phyloP scores from a whole-genome alignment of 208 protist species.

The Tritrichomonas foetus region DNA sequence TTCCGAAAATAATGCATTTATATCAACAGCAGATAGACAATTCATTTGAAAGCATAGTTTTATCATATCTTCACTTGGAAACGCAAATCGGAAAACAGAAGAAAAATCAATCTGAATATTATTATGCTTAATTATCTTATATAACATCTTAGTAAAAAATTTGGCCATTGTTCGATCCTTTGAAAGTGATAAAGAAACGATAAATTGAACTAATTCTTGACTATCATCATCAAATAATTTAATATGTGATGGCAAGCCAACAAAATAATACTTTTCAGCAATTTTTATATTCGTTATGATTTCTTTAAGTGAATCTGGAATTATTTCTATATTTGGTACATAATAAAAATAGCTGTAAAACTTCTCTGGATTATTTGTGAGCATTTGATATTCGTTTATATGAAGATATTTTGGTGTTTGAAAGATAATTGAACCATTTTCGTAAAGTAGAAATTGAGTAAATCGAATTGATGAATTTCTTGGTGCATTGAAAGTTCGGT shows the following conservation, averaged over 20 bases:
- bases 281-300: neutral
- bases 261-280: neutral
- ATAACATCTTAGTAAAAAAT: neutral
- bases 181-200: neutral
- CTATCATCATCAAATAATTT: neutral
- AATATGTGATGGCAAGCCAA: neutral
- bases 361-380: neutral
- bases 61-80: neutral
- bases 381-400: neutral
- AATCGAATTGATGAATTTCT: too few species aligned
- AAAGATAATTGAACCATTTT: neutral
- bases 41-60: neutral
- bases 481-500: too few species aligned
- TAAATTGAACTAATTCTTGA: neutral
- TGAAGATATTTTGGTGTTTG: neutral
- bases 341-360: neutral
- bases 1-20: neutral
- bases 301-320: neutral
- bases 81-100: neutral
- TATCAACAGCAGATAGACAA: neutral
- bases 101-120: neutral
- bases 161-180: neutral
- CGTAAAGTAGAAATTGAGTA: too few species aligned
- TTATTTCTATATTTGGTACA: neutral
- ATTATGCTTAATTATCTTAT: neutral